Percentiles rank a stretch among this genome's conserved stretches.
Conservation (phyloP, 2,329 filamentous ascomycete species). For the Penicillium brasilianum region DNA sequence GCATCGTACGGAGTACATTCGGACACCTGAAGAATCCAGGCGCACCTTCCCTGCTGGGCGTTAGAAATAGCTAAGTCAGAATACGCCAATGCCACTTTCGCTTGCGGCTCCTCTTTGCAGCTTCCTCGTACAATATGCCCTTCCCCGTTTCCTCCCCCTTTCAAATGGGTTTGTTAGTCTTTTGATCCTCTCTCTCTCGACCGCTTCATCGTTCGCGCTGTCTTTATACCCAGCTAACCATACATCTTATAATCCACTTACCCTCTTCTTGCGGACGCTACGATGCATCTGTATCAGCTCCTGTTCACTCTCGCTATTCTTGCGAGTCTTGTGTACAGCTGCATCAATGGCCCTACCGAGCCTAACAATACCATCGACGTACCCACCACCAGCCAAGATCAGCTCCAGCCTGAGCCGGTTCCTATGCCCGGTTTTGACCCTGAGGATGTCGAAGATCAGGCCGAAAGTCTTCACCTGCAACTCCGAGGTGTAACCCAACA, state of each 20-base stretch:
- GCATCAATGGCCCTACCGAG: not conserved
- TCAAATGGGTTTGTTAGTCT: too few relatives aligned
- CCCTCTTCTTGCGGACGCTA: constrained; percentile 16
- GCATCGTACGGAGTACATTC: constrained; percentile 7
- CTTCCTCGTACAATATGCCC: constrained; percentile 3
- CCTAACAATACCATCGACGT: not conserved
- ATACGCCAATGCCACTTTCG: constrained; percentile 8
- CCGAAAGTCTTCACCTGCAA: constrained; percentile 13
- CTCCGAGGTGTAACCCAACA: constrained; percentile 22
- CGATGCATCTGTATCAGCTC: constrained; percentile 31
- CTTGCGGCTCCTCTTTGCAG: constrained; percentile 6
- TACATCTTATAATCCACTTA: constrained; percentile 29
- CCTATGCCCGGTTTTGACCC: too few relatives aligned
- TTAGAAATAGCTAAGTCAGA: constrained; percentile 8
- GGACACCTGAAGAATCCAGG: not conserved
- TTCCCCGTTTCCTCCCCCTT: not conserved
- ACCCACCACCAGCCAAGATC: not conserved
- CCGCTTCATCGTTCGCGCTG: not conserved
- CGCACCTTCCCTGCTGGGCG: constrained; percentile 4
- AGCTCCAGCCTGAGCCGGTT: not conserved
- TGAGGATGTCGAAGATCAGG: not conserved
- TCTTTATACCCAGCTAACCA: constrained; percentile 23
- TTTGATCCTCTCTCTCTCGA: not conserved
- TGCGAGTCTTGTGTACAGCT: constrained; percentile 16
- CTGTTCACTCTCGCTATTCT: constrained; percentile 20